A percentile compares a stretch with the other conserved stretches of the same genome.
These are phyloP conservation scores for Phlebopus sp. DNA, from an alignment of 1,284 basidiomycete species.

Conservation along the genomic window DNA sequence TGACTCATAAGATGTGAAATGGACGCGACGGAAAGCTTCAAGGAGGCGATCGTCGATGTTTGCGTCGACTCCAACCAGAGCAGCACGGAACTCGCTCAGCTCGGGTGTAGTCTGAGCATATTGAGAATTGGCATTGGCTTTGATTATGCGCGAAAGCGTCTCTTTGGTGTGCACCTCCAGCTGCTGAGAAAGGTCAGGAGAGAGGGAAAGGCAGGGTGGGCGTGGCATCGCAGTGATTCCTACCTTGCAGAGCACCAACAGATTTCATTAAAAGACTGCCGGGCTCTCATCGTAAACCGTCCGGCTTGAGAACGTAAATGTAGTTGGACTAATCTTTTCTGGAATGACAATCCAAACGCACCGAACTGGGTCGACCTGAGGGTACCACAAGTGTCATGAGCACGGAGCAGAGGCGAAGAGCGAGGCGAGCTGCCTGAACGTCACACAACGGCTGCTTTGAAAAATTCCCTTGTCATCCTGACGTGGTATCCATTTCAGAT, in stretches of 20 bases:
- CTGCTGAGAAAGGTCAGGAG: background rate
- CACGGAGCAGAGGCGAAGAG: too few relatives aligned
- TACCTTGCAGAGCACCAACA: background rate
- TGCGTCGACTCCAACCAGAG: background rate
- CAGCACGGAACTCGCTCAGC: background rate
- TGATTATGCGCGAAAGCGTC: background rate
- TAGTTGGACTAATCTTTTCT: too few relatives aligned
- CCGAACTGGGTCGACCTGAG: too few relatives aligned
- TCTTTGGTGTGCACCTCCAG: background rate
- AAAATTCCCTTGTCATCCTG: too few relatives aligned
- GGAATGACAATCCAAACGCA: too few relatives aligned
- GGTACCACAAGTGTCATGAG: too few relatives aligned
- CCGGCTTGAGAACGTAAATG: too few relatives aligned
- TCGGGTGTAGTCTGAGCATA: slow-evolving; percentile 1
- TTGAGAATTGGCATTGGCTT: background rate
- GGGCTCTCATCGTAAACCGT: too few relatives aligned
- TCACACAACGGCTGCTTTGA: too few relatives aligned
- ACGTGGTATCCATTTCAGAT: too few relatives aligned
- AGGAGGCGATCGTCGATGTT: background rate
- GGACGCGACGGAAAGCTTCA: background rate
- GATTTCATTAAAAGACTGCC: background rate
- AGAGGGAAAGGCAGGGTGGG: background rate
- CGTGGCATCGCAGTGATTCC: background rate
- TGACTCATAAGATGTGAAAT: background rate
- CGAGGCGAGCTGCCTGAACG: too few relatives aligned